These are phyloP conservation scores for Phytophthora pisi DNA, from an alignment of 352 stramenopile species.

Conservation along the genomic window DNA sequence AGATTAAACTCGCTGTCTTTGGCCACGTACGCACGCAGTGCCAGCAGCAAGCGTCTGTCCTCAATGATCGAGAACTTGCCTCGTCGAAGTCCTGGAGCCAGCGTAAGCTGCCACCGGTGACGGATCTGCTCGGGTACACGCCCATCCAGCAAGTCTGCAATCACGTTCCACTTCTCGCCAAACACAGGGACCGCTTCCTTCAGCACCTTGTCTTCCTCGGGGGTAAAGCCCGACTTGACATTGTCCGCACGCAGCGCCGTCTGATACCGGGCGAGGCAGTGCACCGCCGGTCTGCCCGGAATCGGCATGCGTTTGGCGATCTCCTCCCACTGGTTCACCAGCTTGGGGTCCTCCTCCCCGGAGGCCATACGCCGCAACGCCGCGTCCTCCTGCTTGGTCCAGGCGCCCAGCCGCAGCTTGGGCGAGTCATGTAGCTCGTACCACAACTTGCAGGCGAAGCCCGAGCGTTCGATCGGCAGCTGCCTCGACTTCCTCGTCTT, in stretches of 20 bases:
- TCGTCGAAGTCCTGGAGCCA: slow-evolving; percentile 64
- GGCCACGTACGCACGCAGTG: slow-evolving; percentile 60
- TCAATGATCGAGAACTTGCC: slow-evolving; percentile 81
- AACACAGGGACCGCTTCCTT: slow-evolving; percentile 62
- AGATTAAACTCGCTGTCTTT: slow-evolving; percentile 49
- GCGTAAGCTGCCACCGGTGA: slow-evolving; percentile 75
- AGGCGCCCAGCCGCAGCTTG: slow-evolving; percentile 50
- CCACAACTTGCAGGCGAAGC: slow-evolving; percentile 77
- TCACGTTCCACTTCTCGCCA: slow-evolving; percentile 82
- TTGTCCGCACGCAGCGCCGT: slow-evolving; percentile 53
- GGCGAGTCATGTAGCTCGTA: slow-evolving; percentile 76
- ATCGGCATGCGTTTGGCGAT: slow-evolving; percentile 58
- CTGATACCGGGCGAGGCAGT: slow-evolving; percentile 67
- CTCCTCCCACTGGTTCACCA: slow-evolving; percentile 59
- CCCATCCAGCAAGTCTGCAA: slow-evolving; percentile 77
- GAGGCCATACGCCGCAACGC: slow-evolving; percentile 47
- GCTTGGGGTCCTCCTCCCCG: slow-evolving; percentile 37
- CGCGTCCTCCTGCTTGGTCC: slow-evolving; percentile 62
- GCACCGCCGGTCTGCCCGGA: slow-evolving; percentile 47
- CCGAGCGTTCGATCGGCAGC: slow-evolving; percentile 57
- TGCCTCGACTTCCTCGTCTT: slow-evolving; percentile 31
- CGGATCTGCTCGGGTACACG: slow-evolving; percentile 75
- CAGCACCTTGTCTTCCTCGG: slow-evolving; percentile 59
- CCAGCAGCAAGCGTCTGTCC: slow-evolving; percentile 67
- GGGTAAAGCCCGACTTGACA: slow-evolving; percentile 50